Percentiles rank a stretch among this genome's conserved stretches.
Evolutionary conservation across 2,329 filamentous ascomycete species (phyloP).

Genomic region (Fusarium sp.): DNA sequence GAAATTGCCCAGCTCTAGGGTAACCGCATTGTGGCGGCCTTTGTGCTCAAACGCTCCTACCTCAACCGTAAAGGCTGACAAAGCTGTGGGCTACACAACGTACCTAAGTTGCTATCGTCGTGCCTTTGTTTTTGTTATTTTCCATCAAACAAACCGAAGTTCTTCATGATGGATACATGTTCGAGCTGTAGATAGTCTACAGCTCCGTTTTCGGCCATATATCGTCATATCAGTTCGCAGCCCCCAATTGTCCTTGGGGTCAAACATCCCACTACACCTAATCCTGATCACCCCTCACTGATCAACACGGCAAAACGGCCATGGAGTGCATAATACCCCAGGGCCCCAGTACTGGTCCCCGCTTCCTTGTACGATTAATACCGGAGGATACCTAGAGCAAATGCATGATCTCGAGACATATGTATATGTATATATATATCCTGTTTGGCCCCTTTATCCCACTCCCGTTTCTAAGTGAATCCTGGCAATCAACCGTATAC

Average conservation of each 20-base stretch:
- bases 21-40: slow-evolving; percentile 6
- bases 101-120: not conserved
- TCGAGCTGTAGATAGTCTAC: not conserved
- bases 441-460: slow-evolving; percentile 1
- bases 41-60: not conserved
- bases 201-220: slow-evolving; percentile 12
- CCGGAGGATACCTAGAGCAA: slow-evolving; percentile 3
- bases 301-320: slow-evolving; percentile 28
- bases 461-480: slow-evolving; percentile 2
- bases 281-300: slow-evolving; percentile 32
- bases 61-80: slow-evolving; percentile 4
- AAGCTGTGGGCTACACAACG: slow-evolving; percentile 9
- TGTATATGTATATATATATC: slow-evolving; percentile 14
- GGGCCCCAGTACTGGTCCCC: slow-evolving; percentile 5
- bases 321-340: slow-evolving; percentile 11
- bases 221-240: slow-evolving; percentile 12
- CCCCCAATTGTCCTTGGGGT: slow-evolving; percentile 41
- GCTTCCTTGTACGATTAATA: slow-evolving; percentile 23
- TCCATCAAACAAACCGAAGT: not conserved
- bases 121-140: not conserved
- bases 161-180: not conserved
- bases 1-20: slow-evolving; percentile 20
- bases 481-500: not conserved
- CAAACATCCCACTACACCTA: slow-evolving; percentile 13
- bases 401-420: slow-evolving; percentile 29